Evolutionary conservation across 2,329 filamentous ascomycete genomes (phyloP).

Genomic region (Colletotrichum theobromicola): DNA sequence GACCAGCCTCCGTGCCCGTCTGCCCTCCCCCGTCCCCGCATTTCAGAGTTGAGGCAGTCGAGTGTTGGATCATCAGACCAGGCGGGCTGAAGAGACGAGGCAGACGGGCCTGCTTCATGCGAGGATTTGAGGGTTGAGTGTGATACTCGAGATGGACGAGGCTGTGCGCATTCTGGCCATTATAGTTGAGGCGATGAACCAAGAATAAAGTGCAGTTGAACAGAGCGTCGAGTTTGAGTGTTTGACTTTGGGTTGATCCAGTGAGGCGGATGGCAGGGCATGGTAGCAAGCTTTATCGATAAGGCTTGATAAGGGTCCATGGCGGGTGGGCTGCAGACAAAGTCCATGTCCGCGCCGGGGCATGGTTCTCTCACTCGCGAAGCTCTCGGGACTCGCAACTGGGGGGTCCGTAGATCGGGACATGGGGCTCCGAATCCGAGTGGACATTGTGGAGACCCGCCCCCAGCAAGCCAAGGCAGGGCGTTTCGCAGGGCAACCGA

Average conservation of each 20-base stretch:
- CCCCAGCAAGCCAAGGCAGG: conserved; percentile 14
- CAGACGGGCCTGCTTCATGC: not conserved
- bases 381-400: not conserved
- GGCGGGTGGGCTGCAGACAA: not conserved
- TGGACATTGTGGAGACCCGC: conserved; percentile 1
- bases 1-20: not conserved
- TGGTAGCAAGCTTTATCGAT: not conserved
- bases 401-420: conserved; percentile 17
- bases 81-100: not conserved
- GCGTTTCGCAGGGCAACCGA: conserved; percentile 18
- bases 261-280: not conserved
- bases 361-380: not conserved
- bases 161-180: not conserved
- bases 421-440: conserved; percentile 7
- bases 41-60: conserved; percentile 12
- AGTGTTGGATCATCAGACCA: not conserved
- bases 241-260: not conserved
- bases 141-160: not conserved
- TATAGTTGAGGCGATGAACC: not conserved
- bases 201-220: not conserved
- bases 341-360: not conserved
- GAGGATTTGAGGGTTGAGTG: not conserved
- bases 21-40: conserved; percentile 1
- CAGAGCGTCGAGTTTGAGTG: not conserved
- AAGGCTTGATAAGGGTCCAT: conserved; percentile 7